These are phyloP conservation scores for Pichia insulana DNA, from an alignment of 805 yeast species.

Conservation along the genomic window DNA sequence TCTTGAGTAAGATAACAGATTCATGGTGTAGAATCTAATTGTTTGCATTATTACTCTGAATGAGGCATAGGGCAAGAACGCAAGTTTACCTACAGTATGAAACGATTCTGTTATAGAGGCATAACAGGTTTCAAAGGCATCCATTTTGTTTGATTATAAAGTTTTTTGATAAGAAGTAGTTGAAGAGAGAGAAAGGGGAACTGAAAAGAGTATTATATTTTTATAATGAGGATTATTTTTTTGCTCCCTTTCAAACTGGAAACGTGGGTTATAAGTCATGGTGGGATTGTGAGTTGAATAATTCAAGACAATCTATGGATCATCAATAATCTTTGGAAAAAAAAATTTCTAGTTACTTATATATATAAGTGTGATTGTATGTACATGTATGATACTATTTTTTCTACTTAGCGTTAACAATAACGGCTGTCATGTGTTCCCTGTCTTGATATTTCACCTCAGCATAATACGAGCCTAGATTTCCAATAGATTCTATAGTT, in stretches of 20 bases:
- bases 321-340: too few species aligned
- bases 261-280: too few species aligned
- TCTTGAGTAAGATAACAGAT: slow-evolving; percentile 13
- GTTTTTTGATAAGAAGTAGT: too few species aligned
- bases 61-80: slow-evolving; percentile 19
- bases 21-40: slow-evolving; percentile 12
- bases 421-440: slow-evolving; percentile 13
- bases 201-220: too few species aligned
- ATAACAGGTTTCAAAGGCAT: slow-evolving; percentile 4
- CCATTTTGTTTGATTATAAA: background rate
- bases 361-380: slow-evolving; percentile 1
- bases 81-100: slow-evolving; percentile 19
- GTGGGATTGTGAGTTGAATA: too few species aligned
- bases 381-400: background rate
- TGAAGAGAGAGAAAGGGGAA: background rate
- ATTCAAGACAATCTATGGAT: too few species aligned
- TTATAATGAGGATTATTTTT: too few species aligned
- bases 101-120: slow-evolving; percentile 1
- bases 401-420: slow-evolving; percentile 14
- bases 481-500: slow-evolving; percentile 11
- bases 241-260: too few species aligned
- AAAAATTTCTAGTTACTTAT: background rate
- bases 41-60: slow-evolving; percentile 19
- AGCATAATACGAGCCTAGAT: slow-evolving; percentile 19
- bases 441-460: slow-evolving; percentile 16